These are phyloP conservation scores for Gyrodon lividus DNA, from an alignment of 768 basidiomycete species.

Conservation along the genomic window DNA sequence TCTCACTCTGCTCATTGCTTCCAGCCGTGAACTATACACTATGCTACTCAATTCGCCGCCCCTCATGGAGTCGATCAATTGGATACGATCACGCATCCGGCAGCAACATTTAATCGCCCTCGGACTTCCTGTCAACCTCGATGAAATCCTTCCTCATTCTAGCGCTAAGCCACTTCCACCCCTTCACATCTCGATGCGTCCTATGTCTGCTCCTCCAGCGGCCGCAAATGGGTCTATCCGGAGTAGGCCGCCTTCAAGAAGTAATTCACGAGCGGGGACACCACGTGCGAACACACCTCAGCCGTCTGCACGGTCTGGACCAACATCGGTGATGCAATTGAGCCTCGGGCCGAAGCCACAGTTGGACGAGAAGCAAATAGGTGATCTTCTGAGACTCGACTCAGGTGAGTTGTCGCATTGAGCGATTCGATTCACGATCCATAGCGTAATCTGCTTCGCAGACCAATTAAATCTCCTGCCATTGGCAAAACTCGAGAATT, in stretches of 20 bases:
- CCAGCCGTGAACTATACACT: conserved; percentile 78
- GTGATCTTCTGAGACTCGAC: conserved; percentile 62
- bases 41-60: conserved; percentile 69
- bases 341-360: conserved; percentile 77
- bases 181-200: conserved; percentile 79
- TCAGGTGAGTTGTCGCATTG: conserved; percentile 49
- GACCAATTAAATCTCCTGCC: conserved; percentile 75
- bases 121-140: conserved; percentile 92
- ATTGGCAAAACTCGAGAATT: conserved; percentile 59
- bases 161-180: conserved; percentile 69
- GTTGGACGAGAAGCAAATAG: conserved; percentile 64
- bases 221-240: conserved; percentile 40
- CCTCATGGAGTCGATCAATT: conserved; percentile 82
- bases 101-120: conserved; percentile 88
- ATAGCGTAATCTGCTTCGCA: conserved; percentile 30
- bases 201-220: conserved; percentile 77
- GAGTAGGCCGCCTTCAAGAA: conserved; percentile 34
- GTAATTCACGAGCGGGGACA: conserved; percentile 53
- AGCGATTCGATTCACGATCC: not conserved
- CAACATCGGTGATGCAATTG: conserved; percentile 35
- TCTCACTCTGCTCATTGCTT: conserved; percentile 22
- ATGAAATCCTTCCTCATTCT: conserved; percentile 78
- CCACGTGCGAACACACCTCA: conserved; percentile 45
- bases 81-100: conserved; percentile 90
- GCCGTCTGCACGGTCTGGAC: conserved; percentile 35